Percentiles rank a stretch among this genome's conserved stretches.
Conservation (phyloP, 805 yeast genomes). For the Ogataea methanolica region DNA sequence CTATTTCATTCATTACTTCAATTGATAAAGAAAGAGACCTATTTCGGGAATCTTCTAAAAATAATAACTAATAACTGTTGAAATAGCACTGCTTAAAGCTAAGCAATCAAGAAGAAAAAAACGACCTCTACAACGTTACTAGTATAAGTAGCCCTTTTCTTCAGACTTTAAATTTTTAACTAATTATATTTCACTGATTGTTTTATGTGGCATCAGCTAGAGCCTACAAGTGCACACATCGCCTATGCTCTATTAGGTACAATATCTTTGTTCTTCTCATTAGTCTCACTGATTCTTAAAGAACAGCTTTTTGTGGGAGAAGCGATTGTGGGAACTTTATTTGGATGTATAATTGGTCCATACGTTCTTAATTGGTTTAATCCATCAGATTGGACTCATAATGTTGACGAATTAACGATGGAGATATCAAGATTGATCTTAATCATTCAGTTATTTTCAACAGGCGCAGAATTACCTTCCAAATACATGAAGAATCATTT, state of each 20-base stretch:
- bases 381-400: conserved; percentile 62
- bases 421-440: conserved; percentile 80
- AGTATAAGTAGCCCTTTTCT: no score
- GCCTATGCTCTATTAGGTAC: conserved; percentile 87
- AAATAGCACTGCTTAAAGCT: no score
- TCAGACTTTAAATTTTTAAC: background rate
- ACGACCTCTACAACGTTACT: no score
- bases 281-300: conserved; percentile 76
- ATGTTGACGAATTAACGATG: conserved; percentile 73
- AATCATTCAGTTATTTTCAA: conserved; percentile 88
- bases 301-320: conserved; percentile 86
- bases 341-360: conserved; percentile 87
- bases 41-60: no score
- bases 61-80: no score
- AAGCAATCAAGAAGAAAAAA: no score
- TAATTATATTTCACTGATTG: background rate
- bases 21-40: no score
- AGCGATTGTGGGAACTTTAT: conserved; percentile 81
- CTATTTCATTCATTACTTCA: no score
- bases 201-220: conserved; percentile 18
- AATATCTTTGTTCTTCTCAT: conserved; percentile 73
- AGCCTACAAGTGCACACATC: conserved; percentile 55
- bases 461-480: conserved; percentile 88
- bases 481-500: conserved; percentile 85
- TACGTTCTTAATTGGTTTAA: conserved; percentile 79